These are phyloP conservation scores for Podaxis carcinomalis DNA, from an alignment of 768 basidiomycete species.

Conservation along the genomic window DNA sequence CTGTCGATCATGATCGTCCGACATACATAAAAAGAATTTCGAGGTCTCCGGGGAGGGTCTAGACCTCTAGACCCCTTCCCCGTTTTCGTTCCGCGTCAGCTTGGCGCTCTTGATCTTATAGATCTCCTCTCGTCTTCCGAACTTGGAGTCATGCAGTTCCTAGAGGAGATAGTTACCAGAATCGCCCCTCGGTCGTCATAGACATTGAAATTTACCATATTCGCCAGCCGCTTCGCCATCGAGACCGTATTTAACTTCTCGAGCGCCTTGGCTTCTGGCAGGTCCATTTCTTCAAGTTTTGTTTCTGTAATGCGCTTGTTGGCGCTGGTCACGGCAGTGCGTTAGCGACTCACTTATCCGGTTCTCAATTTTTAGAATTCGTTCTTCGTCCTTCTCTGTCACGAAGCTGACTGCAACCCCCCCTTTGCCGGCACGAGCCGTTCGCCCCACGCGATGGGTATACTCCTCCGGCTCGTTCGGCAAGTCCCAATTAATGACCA, in stretches of 20 bases:
- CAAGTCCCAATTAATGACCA: constrained; percentile 97
- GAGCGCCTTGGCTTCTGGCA: constrained; percentile 80
- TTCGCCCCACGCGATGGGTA: constrained; percentile 92
- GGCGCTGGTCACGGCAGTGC: not conserved
- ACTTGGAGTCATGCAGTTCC: constrained; percentile 85
- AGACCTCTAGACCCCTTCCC: constrained; percentile 13
- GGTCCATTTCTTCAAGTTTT: constrained; percentile 64
- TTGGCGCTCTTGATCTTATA: constrained; percentile 57
- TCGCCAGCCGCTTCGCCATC: constrained; percentile 88
- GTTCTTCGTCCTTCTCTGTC: constrained; percentile 88
- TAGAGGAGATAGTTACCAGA: constrained; percentile 21
- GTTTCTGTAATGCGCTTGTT: constrained; percentile 45
- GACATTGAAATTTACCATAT: constrained; percentile 61
- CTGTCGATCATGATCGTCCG: not conserved
- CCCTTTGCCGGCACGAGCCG: constrained; percentile 84
- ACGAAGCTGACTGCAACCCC: constrained; percentile 93
- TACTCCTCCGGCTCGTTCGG: constrained; percentile 91
- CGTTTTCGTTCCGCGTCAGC: constrained; percentile 15
- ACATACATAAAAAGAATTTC: constrained; percentile 4
- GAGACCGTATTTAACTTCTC: constrained; percentile 87
- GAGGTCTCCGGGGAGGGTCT: not conserved
- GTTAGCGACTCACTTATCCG: constrained; percentile 65
- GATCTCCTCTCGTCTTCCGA: constrained; percentile 85
- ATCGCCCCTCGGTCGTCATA: not conserved
- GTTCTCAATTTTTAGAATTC: constrained; percentile 77